Percentiles rank a stretch among this genome's conserved stretches.
phyloP scores from a whole-genome alignment of 192 early-diverging fungal genomes.

The Tieghemiomyces parasiticus region DNA sequence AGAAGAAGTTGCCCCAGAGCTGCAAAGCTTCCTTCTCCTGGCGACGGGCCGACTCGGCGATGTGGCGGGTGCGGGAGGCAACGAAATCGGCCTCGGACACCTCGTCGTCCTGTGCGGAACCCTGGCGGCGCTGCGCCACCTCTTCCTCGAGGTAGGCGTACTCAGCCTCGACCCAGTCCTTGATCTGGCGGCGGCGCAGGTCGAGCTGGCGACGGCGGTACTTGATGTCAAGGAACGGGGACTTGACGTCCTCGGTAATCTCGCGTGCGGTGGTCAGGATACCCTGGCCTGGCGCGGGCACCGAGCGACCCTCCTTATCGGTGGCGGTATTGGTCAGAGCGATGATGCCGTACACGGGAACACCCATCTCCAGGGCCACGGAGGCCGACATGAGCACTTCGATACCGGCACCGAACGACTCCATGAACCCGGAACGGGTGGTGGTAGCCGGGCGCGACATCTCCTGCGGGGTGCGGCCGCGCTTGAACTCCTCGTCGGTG shows the following conservation, averaged over 20 bases:
- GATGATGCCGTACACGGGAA: slow-evolving; percentile 83
- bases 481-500: slow-evolving; percentile 62
- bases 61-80: slow-evolving; percentile 16
- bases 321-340: slow-evolving; percentile 78
- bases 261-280: slow-evolving; percentile 84
- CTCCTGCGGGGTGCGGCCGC: slow-evolving; percentile 73
- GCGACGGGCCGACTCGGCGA: slow-evolving; percentile 42
- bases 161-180: slow-evolving; percentile 61
- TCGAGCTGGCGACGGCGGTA: slow-evolving; percentile 69
- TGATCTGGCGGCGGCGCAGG: slow-evolving; percentile 59
- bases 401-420: slow-evolving; percentile 78
- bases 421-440: slow-evolving; percentile 86
- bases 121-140: slow-evolving; percentile 28
- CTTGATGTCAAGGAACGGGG: slow-evolving; percentile 58
- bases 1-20: slow-evolving; percentile 74
- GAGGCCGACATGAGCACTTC: slow-evolving; percentile 80
- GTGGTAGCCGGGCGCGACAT: slow-evolving; percentile 84
- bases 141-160: slow-evolving; percentile 53
- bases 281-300: slow-evolving; percentile 91
- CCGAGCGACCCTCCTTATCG: slow-evolving; percentile 86
- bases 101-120: neutral
- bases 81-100: slow-evolving; percentile 2
- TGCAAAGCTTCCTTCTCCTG: slow-evolving; percentile 59
- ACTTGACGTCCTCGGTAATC: slow-evolving; percentile 26
- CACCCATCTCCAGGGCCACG: slow-evolving; percentile 82